These are phyloP conservation scores for Mycena olivaceomarginata DNA, from an alignment of 768 basidiomycete genomes.

Conservation along the genomic window DNA sequence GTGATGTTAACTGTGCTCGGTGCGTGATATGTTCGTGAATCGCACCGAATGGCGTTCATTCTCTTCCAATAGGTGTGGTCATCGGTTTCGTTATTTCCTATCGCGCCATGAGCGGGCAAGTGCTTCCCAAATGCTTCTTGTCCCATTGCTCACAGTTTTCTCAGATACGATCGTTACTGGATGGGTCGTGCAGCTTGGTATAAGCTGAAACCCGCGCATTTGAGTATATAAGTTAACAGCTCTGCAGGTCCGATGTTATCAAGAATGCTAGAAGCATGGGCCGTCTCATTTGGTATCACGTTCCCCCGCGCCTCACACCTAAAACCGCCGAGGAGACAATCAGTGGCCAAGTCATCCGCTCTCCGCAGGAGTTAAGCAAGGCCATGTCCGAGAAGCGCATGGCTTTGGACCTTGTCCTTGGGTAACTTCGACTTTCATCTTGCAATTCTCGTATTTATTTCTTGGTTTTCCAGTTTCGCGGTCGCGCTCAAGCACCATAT, in stretches of 20 bases:
- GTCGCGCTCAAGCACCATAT: slow-evolving; percentile 79
- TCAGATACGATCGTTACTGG: slow-evolving; percentile 80
- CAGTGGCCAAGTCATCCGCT: slow-evolving; percentile 53
- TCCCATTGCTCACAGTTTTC: slow-evolving; percentile 2
- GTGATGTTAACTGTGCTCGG: slow-evolving; percentile 79
- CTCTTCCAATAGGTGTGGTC: slow-evolving; percentile 61
- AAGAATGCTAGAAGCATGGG: slow-evolving; percentile 68
- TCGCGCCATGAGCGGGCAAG: slow-evolving; percentile 76
- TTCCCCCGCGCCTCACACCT: slow-evolving; percentile 67
- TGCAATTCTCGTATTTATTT: not conserved
- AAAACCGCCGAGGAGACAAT: slow-evolving; percentile 62
- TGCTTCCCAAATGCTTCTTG: slow-evolving; percentile 1
- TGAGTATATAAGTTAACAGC: too few species aligned
- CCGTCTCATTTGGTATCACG: slow-evolving; percentile 78
- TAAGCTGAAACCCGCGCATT: too few species aligned
- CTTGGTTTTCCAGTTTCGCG: slow-evolving; percentile 62
- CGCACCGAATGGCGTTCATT: not conserved
- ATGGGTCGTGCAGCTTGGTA: slow-evolving; percentile 71
- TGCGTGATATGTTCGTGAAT: slow-evolving; percentile 46
- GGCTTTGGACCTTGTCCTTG: slow-evolving; percentile 76
- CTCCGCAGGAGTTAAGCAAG: slow-evolving; percentile 64
- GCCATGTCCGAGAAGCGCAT: slow-evolving; percentile 78
- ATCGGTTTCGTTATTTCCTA: slow-evolving; percentile 82
- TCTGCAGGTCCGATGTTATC: slow-evolving; percentile 65
- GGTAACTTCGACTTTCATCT: slow-evolving; percentile 52